Evolutionary conservation across 129 eudicot species (phyloP).

Genomic region (Saussurea involucrata): DNA sequence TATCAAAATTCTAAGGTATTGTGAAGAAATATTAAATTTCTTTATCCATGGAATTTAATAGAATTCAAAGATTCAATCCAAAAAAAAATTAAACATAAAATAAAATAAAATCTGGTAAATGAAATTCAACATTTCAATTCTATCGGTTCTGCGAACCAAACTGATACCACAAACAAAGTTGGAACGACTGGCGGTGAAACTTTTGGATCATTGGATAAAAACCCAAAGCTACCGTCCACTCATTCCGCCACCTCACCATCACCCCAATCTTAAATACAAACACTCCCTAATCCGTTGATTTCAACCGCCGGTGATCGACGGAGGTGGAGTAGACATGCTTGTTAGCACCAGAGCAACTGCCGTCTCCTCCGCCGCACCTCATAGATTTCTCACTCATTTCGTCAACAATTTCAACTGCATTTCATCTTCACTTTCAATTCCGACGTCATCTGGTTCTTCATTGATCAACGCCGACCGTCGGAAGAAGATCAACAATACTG

Average conservation of each 20-base stretch:
- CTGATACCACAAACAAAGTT: conserved; percentile 1
- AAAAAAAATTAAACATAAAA: no score
- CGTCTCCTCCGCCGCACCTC: conserved; percentile 36
- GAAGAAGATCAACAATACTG: conserved; percentile 9
- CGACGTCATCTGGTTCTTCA: not conserved
- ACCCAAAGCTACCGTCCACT: conserved; percentile 16
- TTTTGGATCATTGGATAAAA: conserved; percentile 18
- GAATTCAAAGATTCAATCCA: no score
- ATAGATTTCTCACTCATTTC: conserved; percentile 10
- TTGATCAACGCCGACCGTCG: not conserved
- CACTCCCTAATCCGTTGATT: not conserved
- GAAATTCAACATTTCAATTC: no score
- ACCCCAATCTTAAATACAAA: not conserved
- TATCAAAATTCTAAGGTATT: no score
- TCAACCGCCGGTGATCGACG: conserved; percentile 12
- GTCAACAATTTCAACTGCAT: not conserved
- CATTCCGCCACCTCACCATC: conserved; percentile 31
- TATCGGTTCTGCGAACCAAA: no score
- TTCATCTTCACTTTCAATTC: conserved; percentile 6
- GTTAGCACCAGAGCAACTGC: conserved; percentile 38
- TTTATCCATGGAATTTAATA: no score
- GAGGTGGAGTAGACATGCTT: conserved; percentile 41
- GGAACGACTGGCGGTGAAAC: not conserved
- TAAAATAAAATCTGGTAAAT: no score
- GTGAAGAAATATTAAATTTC: no score